Base-by-base conservation (phyloP, 1,284 basidiomycete genomes). In the Schizophyllum amplum region DNA sequence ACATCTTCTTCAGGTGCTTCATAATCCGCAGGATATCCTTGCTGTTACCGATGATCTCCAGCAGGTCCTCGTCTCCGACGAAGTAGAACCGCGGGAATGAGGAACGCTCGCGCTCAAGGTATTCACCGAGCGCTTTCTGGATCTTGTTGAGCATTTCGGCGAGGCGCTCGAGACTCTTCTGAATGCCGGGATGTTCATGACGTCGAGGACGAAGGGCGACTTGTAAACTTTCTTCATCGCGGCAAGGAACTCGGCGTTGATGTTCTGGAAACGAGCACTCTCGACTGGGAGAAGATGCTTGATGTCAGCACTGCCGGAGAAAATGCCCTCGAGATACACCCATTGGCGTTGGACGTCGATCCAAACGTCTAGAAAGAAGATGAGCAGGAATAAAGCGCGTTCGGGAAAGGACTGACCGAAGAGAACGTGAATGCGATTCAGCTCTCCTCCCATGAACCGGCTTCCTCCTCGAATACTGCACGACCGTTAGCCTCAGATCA, bases 221-320 rank as follows among this genome's bases (percentile, higher is more conserved):
- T 99, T 99, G 83, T 95, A 94, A 60, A 99, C 97, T 72, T 96
- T 97, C 78, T 98, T 98, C 95, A 99, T 98, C 62, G 98, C 92
- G 0, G 93, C 87, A 57, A 99, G 78, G 75, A 99, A 99, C 70
- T 99, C 97, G 51, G 93, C 86, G 72, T 99, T 98, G 82, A 99
- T 99, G 74, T 95, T 98, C 70, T 93, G 90, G 77, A 99, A 99
- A 33, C 97, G 91, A 33, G 93, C 87, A 66, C 87, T 95, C 74
- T 99, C 98, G 59, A 98, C 91, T 0, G 98, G 98, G 5, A 99
- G 84, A 20, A 99, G 86, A 71, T 99, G 97, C 72, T 94, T 98
- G 83, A 96, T 98, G 68, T 98, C 95, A 23, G 94, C 94, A 65
- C 94, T 98, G 48, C 95, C 94, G n/a, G 94, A 93, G 74, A 99